Conservation (phyloP, 1,139 yeast genomes). For the Suhomyces taliae region DNA sequence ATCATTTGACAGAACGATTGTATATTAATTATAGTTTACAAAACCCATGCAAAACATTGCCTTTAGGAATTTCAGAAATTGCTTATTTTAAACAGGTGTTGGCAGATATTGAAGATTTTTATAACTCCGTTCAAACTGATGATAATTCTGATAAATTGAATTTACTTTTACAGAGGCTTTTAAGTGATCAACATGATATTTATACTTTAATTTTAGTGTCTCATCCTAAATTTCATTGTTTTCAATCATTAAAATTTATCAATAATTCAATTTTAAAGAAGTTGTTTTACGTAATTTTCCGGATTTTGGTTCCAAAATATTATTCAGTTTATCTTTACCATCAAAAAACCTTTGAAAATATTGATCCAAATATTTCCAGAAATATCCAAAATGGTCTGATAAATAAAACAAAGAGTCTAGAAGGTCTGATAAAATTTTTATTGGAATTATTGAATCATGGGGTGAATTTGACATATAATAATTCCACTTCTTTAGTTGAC, state of each 20-base stretch:
- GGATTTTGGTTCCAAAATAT: slow-evolving; percentile 4
- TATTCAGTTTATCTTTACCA: not conserved
- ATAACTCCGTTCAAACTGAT: not conserved
- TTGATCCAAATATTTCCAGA: too few relatives aligned
- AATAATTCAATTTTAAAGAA: not conserved
- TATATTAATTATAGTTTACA: not conserved
- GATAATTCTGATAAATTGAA: not conserved
- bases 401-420: too few relatives aligned
- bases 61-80: not conserved
- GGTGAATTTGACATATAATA: slow-evolving; percentile 9
- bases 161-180: not conserved
- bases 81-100: not conserved
- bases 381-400: not conserved
- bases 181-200: not conserved
- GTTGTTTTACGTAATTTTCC: not conserved
- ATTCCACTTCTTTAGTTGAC: slow-evolving; percentile 12
- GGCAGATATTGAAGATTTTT: not conserved
- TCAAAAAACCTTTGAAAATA: not conserved
- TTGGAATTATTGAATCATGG: slow-evolving; percentile 32
- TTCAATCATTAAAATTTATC: not conserved
- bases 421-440: slow-evolving; percentile 13
- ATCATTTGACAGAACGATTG: not conserved
- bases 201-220: slow-evolving; percentile 2
- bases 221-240: not conserved
- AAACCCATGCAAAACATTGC: not conserved